phyloP scores from a whole-genome alignment of 345 rosid genomes.

The Mangifera indica region DNA sequence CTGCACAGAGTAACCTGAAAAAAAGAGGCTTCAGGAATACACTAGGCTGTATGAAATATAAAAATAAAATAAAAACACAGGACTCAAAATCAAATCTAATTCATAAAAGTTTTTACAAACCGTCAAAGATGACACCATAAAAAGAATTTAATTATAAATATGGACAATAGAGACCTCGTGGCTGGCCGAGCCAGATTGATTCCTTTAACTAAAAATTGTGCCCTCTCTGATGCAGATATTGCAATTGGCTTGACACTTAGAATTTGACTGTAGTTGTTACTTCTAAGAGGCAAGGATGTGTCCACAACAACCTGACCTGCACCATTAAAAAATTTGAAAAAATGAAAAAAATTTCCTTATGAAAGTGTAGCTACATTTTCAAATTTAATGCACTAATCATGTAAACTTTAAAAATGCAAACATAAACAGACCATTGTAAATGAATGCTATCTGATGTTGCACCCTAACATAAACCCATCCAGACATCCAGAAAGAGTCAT shows the following conservation, averaged over 20 bases:
- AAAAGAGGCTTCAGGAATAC: slow-evolving; percentile 8
- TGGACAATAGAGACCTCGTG: slow-evolving; percentile 52
- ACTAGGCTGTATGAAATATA: slow-evolving; percentile 1
- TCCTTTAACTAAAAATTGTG: slow-evolving; percentile 75
- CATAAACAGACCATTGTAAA: slow-evolving; percentile 56
- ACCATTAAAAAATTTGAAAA: slow-evolving; percentile 24
- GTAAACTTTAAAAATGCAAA: slow-evolving; percentile 3
- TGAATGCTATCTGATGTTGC: slow-evolving; percentile 82
- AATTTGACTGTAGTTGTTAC: slow-evolving; percentile 55
- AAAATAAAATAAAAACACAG: not conserved
- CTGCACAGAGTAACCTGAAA: slow-evolving; percentile 82
- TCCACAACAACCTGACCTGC: slow-evolving; percentile 87
- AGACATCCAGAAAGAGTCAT: slow-evolving; percentile 76
- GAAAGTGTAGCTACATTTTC: not conserved
- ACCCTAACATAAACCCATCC: slow-evolving; percentile 84
- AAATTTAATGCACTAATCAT: not conserved
- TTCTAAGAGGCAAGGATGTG: slow-evolving; percentile 59
- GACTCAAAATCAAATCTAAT: not conserved
- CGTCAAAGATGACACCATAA: not conserved
- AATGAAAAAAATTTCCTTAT: slow-evolving; percentile 19
- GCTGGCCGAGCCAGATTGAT: slow-evolving; percentile 64
- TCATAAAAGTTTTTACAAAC: slow-evolving; percentile 4
- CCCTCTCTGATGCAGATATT: slow-evolving; percentile 52
- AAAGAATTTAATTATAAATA: slow-evolving; percentile 10
- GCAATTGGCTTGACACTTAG: slow-evolving; percentile 78